Conservation (phyloP, 805 yeast genomes). For the Yamadazyma insecticola region DNA sequence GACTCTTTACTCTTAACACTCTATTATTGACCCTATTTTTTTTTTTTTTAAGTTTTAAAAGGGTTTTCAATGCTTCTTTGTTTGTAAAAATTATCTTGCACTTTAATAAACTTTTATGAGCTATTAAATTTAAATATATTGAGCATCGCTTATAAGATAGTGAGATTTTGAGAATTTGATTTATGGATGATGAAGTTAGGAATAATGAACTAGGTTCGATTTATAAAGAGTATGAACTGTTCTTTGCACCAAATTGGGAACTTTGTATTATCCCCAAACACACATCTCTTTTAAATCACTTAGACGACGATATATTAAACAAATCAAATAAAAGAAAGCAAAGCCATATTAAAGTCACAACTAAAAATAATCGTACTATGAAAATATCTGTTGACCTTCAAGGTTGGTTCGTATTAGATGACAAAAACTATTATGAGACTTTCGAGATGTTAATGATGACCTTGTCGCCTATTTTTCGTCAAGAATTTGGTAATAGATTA, state of each 20-base stretch:
- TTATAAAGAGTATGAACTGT: conserved; percentile 17
- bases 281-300: background rate
- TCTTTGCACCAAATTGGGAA: conserved; percentile 13
- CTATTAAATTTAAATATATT: no score
- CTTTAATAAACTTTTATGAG: no score
- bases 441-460: conserved; percentile 29
- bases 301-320: conserved; percentile 4
- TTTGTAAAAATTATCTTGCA: background rate
- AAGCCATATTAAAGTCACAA: no score
- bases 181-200: conserved; percentile 15
- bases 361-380: no score
- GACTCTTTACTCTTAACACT: background rate
- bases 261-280: no score
- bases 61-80: background rate
- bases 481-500: conserved; percentile 15
- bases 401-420: conserved; percentile 24
- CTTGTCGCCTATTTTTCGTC: conserved; percentile 17
- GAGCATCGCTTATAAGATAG: background rate
- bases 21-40: background rate
- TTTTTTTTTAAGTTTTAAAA: background rate
- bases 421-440: conserved; percentile 17
- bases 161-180: background rate
- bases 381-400: conserved; percentile 18
- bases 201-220: conserved; percentile 16
- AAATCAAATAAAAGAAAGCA: no score